Evolutionary conservation across 176 grass and related monocot genomes (phyloP).

Genomic region (Phyllostachys edulis): DNA sequence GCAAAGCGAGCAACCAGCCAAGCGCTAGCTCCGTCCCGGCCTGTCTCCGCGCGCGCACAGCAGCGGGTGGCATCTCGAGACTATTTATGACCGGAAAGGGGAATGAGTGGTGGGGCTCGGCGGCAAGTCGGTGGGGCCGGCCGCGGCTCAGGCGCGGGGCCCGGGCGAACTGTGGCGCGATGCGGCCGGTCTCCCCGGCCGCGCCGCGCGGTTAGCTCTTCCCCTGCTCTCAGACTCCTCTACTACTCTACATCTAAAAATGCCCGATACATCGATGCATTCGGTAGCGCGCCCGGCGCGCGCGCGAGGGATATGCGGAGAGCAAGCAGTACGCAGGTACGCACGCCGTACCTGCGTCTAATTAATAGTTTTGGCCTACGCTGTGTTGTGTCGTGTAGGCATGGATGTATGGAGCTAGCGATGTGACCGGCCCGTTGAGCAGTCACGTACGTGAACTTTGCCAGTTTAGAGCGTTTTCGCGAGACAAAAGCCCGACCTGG

Average conservation of each 20-base stretch:
- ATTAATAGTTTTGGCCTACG: not conserved
- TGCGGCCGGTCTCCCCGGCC: constrained; percentile 30
- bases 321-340: not conserved
- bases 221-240: not conserved
- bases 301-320: not conserved
- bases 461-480: not conserved
- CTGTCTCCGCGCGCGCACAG: constrained; percentile 1
- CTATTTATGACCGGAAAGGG: constrained; percentile 31
- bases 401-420: not conserved
- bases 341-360: not conserved
- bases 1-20: not conserved
- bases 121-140: not conserved
- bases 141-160: not conserved
- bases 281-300: not conserved
- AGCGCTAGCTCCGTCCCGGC: constrained; percentile 2
- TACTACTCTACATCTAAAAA: not conserved
- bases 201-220: not conserved
- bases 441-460: not conserved
- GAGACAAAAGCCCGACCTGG: not conserved
- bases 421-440: constrained; percentile 30
- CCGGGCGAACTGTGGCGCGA: constrained; percentile 44
- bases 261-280: not conserved
- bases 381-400: not conserved
- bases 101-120: constrained; percentile 41
- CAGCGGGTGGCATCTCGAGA: constrained; percentile 28